Conservation (phyloP, 768 basidiomycete genomes). For the Boletus bicolor region DNA sequence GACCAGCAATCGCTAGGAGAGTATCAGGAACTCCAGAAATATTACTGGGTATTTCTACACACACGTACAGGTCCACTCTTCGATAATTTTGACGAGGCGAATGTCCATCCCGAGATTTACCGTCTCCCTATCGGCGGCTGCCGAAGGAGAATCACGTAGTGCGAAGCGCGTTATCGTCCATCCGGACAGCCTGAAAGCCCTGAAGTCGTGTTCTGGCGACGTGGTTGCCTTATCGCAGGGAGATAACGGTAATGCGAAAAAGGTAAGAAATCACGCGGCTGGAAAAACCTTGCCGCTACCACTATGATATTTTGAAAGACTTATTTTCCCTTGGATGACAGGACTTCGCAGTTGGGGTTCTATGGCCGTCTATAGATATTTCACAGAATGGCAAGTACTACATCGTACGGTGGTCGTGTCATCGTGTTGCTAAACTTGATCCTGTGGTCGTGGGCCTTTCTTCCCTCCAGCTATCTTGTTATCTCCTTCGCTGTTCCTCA, state of each 20-base stretch:
- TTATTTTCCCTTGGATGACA: slow-evolving; percentile 29
- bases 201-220: slow-evolving; percentile 68
- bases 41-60: neutral
- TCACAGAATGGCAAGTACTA: slow-evolving; percentile 52
- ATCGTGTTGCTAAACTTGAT: slow-evolving; percentile 14
- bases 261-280: slow-evolving; percentile 31
- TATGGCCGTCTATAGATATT: slow-evolving; percentile 73
- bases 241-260: slow-evolving; percentile 32
- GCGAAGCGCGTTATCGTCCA: slow-evolving; percentile 63
- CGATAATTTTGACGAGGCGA: neutral
- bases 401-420: neutral
- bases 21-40: neutral
- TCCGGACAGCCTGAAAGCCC: slow-evolving; percentile 54
- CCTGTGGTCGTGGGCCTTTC: slow-evolving; percentile 2
- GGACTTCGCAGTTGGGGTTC: slow-evolving; percentile 65
- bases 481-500: slow-evolving; percentile 57
- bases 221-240: slow-evolving; percentile 51
- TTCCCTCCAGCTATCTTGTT: slow-evolving; percentile 48
- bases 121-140: slow-evolving; percentile 35
- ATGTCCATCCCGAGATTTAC: slow-evolving; percentile 33
- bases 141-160: slow-evolving; percentile 45
- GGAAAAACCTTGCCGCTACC: slow-evolving; percentile 4
- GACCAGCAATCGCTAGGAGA: neutral
- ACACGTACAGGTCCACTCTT: neutral
- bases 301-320: slow-evolving; percentile 8